These are phyloP conservation scores for Botrytis fabae DNA, from an alignment of 2,329 filamentous ascomycete species.

Conservation along the genomic window DNA sequence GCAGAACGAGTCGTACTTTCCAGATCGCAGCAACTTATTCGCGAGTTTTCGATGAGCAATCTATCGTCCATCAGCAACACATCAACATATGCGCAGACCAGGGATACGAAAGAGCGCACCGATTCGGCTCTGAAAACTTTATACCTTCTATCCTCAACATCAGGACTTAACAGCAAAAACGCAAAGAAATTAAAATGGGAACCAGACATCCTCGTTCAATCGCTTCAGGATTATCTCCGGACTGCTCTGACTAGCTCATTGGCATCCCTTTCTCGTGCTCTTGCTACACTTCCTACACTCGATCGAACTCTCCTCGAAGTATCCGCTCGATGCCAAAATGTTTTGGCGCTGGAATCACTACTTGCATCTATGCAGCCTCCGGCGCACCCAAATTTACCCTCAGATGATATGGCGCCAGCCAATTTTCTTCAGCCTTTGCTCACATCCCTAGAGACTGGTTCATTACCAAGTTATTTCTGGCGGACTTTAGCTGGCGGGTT, in stretches of 20 bases:
- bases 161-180: constrained; percentile 45
- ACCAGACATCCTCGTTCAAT: constrained; percentile 71
- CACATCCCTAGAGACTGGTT: constrained; percentile 79
- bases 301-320: constrained; percentile 82
- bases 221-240: constrained; percentile 79
- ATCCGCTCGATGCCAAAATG: constrained; percentile 81
- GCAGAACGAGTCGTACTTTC: constrained; percentile 73
- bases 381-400: constrained; percentile 62
- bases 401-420: constrained; percentile 31
- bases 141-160: constrained; percentile 75
- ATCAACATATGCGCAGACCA: constrained; percentile 62
- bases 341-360: constrained; percentile 82
- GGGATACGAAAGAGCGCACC: constrained; percentile 73
- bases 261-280: constrained; percentile 69
- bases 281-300: constrained; percentile 77
- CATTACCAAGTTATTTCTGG: constrained; percentile 91
- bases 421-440: constrained; percentile 73
- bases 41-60: constrained; percentile 76
- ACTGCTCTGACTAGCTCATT: constrained; percentile 78
- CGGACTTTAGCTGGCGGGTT: constrained; percentile 79
- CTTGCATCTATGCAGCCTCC: constrained; percentile 69
- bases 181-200: constrained; percentile 47
- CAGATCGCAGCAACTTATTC: constrained; percentile 73
- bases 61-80: constrained; percentile 48
- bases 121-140: constrained; percentile 74